phyloP scores from a whole-genome alignment of 345 rosid genomes.

The Sonneratia caseolaris region DNA sequence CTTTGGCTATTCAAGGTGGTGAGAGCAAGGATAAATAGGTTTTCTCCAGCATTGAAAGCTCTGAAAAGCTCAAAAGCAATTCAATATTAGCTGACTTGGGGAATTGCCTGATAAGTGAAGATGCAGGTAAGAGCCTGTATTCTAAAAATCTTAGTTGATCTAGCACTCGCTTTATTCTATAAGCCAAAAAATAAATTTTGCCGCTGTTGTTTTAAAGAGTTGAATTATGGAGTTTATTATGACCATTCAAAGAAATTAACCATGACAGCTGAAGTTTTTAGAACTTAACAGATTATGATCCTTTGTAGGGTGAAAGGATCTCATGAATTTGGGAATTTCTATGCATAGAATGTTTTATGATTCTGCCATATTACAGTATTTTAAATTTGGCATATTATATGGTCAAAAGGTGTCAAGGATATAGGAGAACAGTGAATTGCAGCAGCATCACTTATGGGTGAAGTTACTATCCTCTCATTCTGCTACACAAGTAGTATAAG shows the following conservation, averaged over 20 bases:
- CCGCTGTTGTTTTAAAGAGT: not conserved
- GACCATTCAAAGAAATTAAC: not conserved
- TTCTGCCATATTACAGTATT: not conserved
- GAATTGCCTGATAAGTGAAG: conserved; percentile 2
- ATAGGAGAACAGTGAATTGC: not conserved
- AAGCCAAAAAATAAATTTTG: no score
- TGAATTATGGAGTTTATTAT: not conserved
- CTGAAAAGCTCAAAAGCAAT: conserved; percentile 3
- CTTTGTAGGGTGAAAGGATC: not conserved
- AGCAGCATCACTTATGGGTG: no score
- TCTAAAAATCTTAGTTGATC: not conserved
- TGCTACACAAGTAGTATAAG: no score
- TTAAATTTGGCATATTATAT: not conserved
- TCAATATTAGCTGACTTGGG: conserved; percentile 11
- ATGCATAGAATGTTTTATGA: not conserved
- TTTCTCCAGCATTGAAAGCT: conserved; percentile 10
- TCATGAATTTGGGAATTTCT: not conserved
- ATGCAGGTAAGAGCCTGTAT: not conserved
- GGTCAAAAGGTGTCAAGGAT: not conserved
- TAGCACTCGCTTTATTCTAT: no score
- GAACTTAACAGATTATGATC: not conserved
- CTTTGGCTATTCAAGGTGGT: conserved; percentile 10
- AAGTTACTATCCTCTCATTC: no score
- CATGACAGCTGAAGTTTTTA: not conserved
- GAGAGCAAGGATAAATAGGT: conserved; percentile 15